Evolutionary conservation across 441 rosid species (phyloP), one percentile per base, ranked within the genome.

Genomic region (Manihot esculenta): DNA sequence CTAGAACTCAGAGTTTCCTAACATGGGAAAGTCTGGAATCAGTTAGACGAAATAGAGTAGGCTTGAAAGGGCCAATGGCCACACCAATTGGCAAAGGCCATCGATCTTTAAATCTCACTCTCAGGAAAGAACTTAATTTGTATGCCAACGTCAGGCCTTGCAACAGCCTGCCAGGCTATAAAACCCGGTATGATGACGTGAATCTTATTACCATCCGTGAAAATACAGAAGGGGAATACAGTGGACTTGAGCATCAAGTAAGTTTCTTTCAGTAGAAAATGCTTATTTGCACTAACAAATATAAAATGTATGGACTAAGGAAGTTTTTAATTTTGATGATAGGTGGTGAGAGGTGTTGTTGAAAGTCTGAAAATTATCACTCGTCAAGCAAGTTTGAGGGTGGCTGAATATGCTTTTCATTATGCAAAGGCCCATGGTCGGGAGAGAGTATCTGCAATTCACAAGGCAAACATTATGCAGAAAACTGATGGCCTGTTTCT

Each of bases 11-110:
- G 69, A 95, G 98, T 78, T 93, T 93, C 75, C 84, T 93, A 65
- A 95, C 97, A 72, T 88, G 96, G 99, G 95, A 89, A 66, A 95
- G 98, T 85, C 82, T 95, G 71, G 92, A 95, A 74, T 95, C 99
- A 7, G 98, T 95, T 33, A 82, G 88, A 48, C 69, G 74, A 27
- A 89, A 86, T 67, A 76, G 69, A 74, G 96, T 91, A 13, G 99
- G 99, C n/a, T 83, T 93, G 78, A 95, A 96, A 88, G 99, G 99
- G 61, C 98, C 98, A 38, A 95, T 95, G 98, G 98, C 99, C 12
- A 96, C 99, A n/a, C 99, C 99, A 10, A 89, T 95, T 68, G 99
- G 99, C 51, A 95, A 93, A 76, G 99, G 99, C 66, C 99, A 95
- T 76, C 89, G 99, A 55, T 95, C 99, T 50, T 81, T 95, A 85